Conservation (phyloP, 2,329 filamentous ascomycete genomes). For the Claviceps arundinis region DNA sequence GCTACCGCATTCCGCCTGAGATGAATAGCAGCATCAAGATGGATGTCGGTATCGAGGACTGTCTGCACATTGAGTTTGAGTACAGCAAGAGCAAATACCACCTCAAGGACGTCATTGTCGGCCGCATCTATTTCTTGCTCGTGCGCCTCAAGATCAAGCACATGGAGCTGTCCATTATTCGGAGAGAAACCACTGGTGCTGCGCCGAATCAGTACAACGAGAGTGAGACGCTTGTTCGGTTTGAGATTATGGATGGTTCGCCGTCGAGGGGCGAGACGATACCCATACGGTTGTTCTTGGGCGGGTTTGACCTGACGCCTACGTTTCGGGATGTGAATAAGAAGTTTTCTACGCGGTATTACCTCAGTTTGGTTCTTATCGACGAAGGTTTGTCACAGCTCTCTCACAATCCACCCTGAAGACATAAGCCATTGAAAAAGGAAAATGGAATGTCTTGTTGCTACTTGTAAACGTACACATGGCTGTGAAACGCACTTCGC, state of each 20-base stretch:
- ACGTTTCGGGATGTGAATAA: slow-evolving; percentile 99
- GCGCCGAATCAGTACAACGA: slow-evolving; percentile 99
- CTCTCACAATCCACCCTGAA: too few relatives aligned
- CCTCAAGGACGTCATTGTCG: slow-evolving; percentile 96
- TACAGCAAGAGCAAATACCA: slow-evolving; percentile 99
- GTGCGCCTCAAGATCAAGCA: slow-evolving; percentile 98
- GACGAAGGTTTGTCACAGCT: slow-evolving; percentile 58
- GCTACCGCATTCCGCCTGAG: slow-evolving; percentile 93
- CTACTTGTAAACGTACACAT: too few relatives aligned
- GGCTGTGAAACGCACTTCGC: background rate
- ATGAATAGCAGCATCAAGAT: slow-evolving; percentile 99
- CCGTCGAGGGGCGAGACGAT: slow-evolving; percentile 90
- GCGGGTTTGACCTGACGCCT: slow-evolving; percentile 91
- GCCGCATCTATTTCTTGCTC: slow-evolving; percentile 93
- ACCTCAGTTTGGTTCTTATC: slow-evolving; percentile 88
- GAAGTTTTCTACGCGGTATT: slow-evolving; percentile 97
- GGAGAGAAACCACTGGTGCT: slow-evolving; percentile 88
- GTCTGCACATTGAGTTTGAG: slow-evolving; percentile 97
- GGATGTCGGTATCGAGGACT: slow-evolving; percentile 99
- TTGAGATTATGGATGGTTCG: slow-evolving; percentile 99
- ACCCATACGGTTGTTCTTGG: slow-evolving; percentile 90
- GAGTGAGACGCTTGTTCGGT: slow-evolving; percentile 92
- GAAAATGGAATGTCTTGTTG: too few relatives aligned
- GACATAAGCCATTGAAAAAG: too few relatives aligned
- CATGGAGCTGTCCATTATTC: slow-evolving; percentile 97